Percentiles rank a stretch among this genome's conserved stretches.
phyloP scores from a whole-genome alignment of 768 basidiomycete genomes.

The Mycena belliarum region DNA sequence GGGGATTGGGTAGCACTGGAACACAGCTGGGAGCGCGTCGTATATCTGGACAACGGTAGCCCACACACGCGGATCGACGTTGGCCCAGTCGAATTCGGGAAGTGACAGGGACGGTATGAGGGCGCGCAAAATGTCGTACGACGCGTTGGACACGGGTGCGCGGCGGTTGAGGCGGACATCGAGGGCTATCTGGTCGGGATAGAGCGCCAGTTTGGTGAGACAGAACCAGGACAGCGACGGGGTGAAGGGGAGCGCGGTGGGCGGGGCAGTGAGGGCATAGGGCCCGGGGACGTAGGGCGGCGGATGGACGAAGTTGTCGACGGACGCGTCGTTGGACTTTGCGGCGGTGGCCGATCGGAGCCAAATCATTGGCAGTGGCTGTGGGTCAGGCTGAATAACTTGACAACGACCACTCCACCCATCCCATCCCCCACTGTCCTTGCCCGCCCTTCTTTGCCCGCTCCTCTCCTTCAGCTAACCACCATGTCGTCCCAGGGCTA shows the following conservation, averaged over 20 bases:
- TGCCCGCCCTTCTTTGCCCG: conserved; percentile 22
- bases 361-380: neutral
- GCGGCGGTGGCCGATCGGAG: neutral
- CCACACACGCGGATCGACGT: conserved; percentile 62
- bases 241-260: conserved; percentile 27
- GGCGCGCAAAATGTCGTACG: conserved; percentile 38
- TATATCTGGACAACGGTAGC: conserved; percentile 61
- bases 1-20: conserved; percentile 46
- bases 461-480: conserved; percentile 32
- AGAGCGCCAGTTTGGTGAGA: conserved; percentile 27
- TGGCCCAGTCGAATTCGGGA: conserved; percentile 25
- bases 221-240: conserved; percentile 60
- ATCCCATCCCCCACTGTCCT: conserved; percentile 8
- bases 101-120: conserved; percentile 36
- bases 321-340: conserved; percentile 25
- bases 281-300: conserved; percentile 26
- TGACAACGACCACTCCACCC: neutral
- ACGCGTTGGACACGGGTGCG: conserved; percentile 20
- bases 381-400: neutral
- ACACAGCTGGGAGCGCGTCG: conserved; percentile 46
- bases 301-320: conserved; percentile 22
- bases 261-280: conserved; percentile 15
- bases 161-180: conserved; percentile 38
- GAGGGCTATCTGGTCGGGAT: conserved; percentile 13
- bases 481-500: conserved; percentile 41